These are phyloP conservation scores for Botrytis paeoniae DNA, from an alignment of 2,329 filamentous ascomycete genomes.

Conservation along the genomic window DNA sequence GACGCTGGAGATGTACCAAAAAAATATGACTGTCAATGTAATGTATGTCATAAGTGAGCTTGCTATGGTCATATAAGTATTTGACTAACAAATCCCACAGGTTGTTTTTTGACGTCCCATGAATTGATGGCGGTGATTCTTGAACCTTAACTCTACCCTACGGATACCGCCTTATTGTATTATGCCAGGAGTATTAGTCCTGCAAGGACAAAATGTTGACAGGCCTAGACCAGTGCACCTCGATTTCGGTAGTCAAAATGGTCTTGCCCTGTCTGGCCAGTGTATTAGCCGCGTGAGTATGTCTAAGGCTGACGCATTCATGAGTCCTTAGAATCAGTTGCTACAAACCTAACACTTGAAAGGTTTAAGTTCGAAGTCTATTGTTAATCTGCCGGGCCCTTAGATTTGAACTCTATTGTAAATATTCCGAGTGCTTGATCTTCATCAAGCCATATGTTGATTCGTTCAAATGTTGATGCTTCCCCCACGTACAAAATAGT, in stretches of 20 bases:
- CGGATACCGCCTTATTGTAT: rapidly evolving
- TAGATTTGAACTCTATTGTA: background rate
- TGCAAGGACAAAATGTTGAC: background rate
- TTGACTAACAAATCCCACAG: background rate
- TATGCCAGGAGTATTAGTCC: background rate
- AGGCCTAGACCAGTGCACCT: background rate
- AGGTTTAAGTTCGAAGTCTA: background rate
- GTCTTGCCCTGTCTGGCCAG: background rate
- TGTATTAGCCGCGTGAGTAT: background rate
- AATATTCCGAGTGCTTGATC: background rate
- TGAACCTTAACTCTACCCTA: background rate
- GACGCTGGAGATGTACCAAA: background rate
- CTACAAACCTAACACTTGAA: background rate
- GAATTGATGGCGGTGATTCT: background rate
- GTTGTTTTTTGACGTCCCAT: background rate
- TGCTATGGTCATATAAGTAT: background rate
- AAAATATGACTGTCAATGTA: background rate
- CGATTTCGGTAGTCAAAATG: background rate
- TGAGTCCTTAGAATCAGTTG: background rate
- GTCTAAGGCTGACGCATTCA: background rate
- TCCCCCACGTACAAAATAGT: background rate
- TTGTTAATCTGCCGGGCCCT: background rate
- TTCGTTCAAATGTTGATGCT: background rate
- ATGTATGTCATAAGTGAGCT: too few relatives aligned
- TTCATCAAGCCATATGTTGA: background rate